Percentiles rank a stretch among this genome's conserved stretches.
Conservation (phyloP, 352 stramenopile species). For the Pythium chondricola region DNA sequence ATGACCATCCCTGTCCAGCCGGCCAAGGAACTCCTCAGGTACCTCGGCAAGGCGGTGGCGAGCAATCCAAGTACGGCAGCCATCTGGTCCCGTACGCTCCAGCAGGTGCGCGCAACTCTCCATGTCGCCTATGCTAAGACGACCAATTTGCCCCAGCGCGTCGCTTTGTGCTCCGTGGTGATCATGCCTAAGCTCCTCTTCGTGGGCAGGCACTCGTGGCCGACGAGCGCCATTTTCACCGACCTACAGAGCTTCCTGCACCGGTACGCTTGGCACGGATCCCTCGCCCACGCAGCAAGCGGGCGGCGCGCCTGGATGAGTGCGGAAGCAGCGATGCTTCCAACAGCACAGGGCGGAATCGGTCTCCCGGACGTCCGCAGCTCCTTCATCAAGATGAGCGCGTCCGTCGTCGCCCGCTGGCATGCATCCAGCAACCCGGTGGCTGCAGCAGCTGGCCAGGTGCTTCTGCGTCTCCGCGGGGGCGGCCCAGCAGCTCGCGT, state of each 20-base stretch:
- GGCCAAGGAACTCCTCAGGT: not conserved
- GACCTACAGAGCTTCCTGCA: slow-evolving; percentile 1
- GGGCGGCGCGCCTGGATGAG: not conserved
- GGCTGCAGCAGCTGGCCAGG: not conserved
- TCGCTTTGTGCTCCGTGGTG: not conserved
- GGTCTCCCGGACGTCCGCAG: not conserved
- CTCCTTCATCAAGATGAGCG: not conserved
- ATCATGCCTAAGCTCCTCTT: slow-evolving; percentile 10
- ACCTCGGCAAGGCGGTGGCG: not conserved
- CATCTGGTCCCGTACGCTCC: not conserved
- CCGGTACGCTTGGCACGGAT: not conserved
- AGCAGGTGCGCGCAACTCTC: not conserved
- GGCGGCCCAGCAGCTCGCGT: not conserved
- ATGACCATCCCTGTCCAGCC: not conserved
- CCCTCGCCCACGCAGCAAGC: not conserved
- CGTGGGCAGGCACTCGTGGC: not conserved
- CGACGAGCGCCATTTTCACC: not conserved
- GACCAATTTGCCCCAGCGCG: slow-evolving; percentile 1
- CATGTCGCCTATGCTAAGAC: not conserved
- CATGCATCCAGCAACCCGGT: not conserved
- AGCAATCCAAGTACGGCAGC: not conserved
- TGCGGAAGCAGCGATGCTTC: not conserved
- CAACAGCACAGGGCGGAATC: not conserved
- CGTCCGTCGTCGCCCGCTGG: not conserved
- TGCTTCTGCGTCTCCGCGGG: not conserved